Base-by-base conservation (phyloP, 164 flowering plant species). In the Umbellularia californica region DNA sequence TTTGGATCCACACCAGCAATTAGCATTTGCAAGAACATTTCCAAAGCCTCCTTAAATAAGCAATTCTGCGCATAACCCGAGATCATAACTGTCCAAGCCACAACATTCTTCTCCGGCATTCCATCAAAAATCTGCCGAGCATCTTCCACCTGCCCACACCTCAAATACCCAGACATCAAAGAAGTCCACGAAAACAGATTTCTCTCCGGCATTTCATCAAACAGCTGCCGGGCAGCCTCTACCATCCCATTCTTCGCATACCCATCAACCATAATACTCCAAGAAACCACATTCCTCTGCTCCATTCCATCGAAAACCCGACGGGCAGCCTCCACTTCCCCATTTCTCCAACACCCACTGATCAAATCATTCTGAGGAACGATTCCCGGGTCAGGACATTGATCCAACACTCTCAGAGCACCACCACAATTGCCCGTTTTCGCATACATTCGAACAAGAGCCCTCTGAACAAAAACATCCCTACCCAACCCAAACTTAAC, bases 31-130 rank as follows among this genome's bases (percentile, higher is more conserved):
- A 75, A 72, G 74, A 85, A 83, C 9, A 81, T 55, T 14, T 63
- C 62, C 28, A 83, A 50, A 10, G 81, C 85, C 58, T 81, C 78
- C 17, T 63, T 52, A 14, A 81, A 81, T 76, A 55, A 70, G 47
- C 82, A 87, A 83, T 82, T 79, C 25, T 77, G 80, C 0, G 84
- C 82, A 50, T 81, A 76, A 58, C 88, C 88, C 35, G 75, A 33
- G 74, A 87, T 65, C 82, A 87, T 79, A 5, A 82, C 81, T 0
- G 89, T 87, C 91, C 88, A 88, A 74, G 89, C 79, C 72, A 82
- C 78, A 58, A 87, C 86, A 72, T 83, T 69, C 74, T 74, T 83
- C 70, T 82, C 81, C 1, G 74, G 76, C 86, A 87, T 81, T 50
- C 41, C 65, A 13, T 80, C 76, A 65, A 85, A 87, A 80, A 85